Percentiles rank a stretch among this genome's conserved stretches.
Evolutionary conservation across 2,329 filamentous ascomycete species (phyloP).

Genomic region (Pyricularia pennisetigena): DNA sequence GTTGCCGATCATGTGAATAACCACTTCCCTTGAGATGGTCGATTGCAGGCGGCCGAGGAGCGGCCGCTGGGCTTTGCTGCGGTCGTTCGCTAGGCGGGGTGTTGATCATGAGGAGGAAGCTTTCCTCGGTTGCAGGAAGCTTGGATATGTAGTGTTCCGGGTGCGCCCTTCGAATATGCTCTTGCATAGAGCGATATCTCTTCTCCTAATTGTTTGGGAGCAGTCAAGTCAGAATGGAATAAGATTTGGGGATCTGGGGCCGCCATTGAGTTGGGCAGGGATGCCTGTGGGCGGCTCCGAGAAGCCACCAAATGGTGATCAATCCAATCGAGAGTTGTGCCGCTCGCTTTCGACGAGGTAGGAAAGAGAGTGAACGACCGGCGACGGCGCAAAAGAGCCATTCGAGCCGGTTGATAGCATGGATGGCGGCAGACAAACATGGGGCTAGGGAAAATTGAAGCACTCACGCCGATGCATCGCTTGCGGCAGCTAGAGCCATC

Average conservation of each 20-base stretch:
- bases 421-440: neutral
- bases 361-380: neutral
- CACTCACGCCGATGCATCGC: constrained; percentile 93
- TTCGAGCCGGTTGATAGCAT: neutral
- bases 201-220: constrained; percentile 20
- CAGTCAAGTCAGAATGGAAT: constrained; percentile 11
- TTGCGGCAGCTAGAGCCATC: constrained; percentile 97
- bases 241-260: neutral
- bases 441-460: neutral
- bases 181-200: constrained; percentile 91
- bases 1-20: constrained; percentile 47
- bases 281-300: neutral
- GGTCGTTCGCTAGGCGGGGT: constrained; percentile 54
- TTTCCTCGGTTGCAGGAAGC: constrained; percentile 95
- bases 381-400: neutral
- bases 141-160: constrained; percentile 97
- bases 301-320: neutral
- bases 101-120: constrained; percentile 93
- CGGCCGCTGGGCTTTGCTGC: constrained; percentile 21
- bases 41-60: constrained; percentile 12
- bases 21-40: constrained; percentile 23
- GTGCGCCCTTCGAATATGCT: constrained; percentile 95
- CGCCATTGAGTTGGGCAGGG: neutral
- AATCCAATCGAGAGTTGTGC: neutral
- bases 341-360: neutral